phyloP scores from a whole-genome alignment of 495 filamentous ascomycete species.

The Coniosporium apollinis region DNA sequence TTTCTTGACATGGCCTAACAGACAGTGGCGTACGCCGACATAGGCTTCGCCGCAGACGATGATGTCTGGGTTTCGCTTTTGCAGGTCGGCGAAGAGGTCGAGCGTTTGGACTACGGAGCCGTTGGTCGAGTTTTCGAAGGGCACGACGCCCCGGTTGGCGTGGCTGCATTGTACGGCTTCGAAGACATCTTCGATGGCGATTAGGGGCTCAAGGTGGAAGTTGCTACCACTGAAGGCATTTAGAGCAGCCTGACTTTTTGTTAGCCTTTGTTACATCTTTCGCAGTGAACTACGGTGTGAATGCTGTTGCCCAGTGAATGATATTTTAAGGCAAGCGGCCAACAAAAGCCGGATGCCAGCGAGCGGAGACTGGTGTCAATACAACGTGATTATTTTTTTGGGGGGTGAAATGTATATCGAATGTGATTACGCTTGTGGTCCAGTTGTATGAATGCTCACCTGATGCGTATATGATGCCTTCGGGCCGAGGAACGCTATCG shows the following conservation, averaged over 20 bases:
- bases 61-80: conserved; percentile 40
- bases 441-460: conserved; percentile 31
- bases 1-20: conserved; percentile 35
- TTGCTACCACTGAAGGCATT: conserved; percentile 11
- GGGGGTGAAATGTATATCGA: too few relatives aligned
- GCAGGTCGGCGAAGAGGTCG: conserved; percentile 67
- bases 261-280: too few relatives aligned
- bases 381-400: too few relatives aligned
- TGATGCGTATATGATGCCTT: conserved; percentile 80
- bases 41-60: conserved; percentile 67
- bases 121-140: conserved; percentile 92
- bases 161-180: conserved; percentile 47
- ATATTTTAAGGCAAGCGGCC: neutral
- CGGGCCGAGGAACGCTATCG: conserved; percentile 73
- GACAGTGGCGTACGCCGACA: conserved; percentile 68
- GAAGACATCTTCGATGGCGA: conserved; percentile 52
- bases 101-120: conserved; percentile 78
- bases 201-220: conserved; percentile 12
- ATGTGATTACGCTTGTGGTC: too few relatives aligned
- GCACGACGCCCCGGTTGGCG: conserved; percentile 62
- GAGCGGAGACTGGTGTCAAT: too few relatives aligned
- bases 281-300: too few relatives aligned
- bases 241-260: conserved; percentile 16
- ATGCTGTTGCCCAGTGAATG: too few relatives aligned
- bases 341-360: too few relatives aligned